Percentiles rank a stretch among this genome's conserved stretches.
Conservation (phyloP, 352 stramenopile species). For the Phytophthora pinifolia region DNA sequence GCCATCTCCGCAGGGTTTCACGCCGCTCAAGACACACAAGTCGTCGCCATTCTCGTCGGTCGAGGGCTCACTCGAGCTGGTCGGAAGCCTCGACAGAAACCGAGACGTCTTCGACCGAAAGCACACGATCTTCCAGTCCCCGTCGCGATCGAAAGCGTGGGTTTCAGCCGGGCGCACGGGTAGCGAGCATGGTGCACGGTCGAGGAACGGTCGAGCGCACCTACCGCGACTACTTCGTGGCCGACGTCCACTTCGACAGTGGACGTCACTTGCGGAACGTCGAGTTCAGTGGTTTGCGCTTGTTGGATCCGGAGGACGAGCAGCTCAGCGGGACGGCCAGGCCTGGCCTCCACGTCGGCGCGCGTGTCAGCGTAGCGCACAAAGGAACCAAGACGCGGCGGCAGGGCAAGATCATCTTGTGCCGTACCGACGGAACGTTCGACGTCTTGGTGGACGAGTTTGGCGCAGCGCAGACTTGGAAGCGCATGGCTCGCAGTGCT, state of each 20-base stretch:
- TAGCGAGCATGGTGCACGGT: slow-evolving; percentile 35
- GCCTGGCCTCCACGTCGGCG: slow-evolving; percentile 25
- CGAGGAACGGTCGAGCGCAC: slow-evolving; percentile 60
- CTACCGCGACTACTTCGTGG: slow-evolving; percentile 69
- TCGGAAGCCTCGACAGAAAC: slow-evolving; percentile 22
- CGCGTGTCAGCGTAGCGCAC: slow-evolving; percentile 39
- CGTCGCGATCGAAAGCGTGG: slow-evolving; percentile 16
- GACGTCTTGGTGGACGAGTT: slow-evolving; percentile 61
- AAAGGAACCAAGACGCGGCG: slow-evolving; percentile 55
- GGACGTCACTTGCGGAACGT: slow-evolving; percentile 61
- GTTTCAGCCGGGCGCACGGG: slow-evolving; percentile 56
- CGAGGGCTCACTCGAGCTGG: slow-evolving; percentile 5
- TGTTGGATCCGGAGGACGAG: slow-evolving; percentile 27
- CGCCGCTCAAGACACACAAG: slow-evolving; percentile 6
- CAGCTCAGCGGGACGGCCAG: slow-evolving; percentile 9
- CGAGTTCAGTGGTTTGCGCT: slow-evolving; percentile 42
- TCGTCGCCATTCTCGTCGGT: background rate
- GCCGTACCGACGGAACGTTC: slow-evolving; percentile 58
- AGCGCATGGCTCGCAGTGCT: slow-evolving; percentile 33
- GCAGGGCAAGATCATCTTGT: slow-evolving; percentile 49
- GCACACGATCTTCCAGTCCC: background rate
- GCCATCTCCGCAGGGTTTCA: slow-evolving; percentile 1
- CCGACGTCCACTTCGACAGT: slow-evolving; percentile 68
- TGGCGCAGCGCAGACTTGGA: slow-evolving; percentile 40
- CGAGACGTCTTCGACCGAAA: slow-evolving; percentile 22